Conservation (phyloP, 192 early-diverging fungal species). For the Backusella luteola region DNA sequence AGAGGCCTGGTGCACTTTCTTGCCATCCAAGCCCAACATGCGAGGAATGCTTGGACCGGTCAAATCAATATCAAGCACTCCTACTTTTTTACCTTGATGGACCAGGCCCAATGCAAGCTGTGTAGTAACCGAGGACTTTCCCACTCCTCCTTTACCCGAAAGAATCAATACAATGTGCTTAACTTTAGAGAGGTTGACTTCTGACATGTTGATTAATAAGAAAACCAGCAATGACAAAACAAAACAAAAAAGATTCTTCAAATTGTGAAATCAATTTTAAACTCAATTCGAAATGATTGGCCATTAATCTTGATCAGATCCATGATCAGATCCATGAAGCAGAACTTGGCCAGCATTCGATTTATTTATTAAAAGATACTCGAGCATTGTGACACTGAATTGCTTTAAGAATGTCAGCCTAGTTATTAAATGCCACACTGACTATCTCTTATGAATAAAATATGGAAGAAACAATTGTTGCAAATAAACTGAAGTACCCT, state of each 20-base stretch:
- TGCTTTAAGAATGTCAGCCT: no score
- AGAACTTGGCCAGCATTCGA: no score
- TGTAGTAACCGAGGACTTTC: conserved; percentile 90
- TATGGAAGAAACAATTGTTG: no score
- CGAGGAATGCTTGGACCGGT: conserved; percentile 95
- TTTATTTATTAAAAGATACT: no score
- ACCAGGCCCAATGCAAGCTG: conserved; percentile 75
- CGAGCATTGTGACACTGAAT: no score
- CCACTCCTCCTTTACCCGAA: conserved; percentile 97
- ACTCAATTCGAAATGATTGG: neutral
- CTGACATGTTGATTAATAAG: conserved; percentile 19
- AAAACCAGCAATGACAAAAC: neutral
- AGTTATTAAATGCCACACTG: no score
- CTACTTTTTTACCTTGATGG: conserved; percentile 69
- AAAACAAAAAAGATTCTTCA: neutral
- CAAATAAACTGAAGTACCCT: no score
- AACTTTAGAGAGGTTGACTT: conserved; percentile 26
- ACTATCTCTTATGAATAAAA: no score
- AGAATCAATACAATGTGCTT: conserved; percentile 91
- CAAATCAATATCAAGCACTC: conserved; percentile 96
- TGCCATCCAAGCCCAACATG: conserved; percentile 90
- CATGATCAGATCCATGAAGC: no score
- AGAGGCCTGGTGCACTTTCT: conserved; percentile 86
- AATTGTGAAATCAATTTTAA: neutral
- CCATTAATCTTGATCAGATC: no score